Evolutionary conservation across 148 eudicot species (phyloP).

Genomic region (Vaccinium myrtillus): DNA sequence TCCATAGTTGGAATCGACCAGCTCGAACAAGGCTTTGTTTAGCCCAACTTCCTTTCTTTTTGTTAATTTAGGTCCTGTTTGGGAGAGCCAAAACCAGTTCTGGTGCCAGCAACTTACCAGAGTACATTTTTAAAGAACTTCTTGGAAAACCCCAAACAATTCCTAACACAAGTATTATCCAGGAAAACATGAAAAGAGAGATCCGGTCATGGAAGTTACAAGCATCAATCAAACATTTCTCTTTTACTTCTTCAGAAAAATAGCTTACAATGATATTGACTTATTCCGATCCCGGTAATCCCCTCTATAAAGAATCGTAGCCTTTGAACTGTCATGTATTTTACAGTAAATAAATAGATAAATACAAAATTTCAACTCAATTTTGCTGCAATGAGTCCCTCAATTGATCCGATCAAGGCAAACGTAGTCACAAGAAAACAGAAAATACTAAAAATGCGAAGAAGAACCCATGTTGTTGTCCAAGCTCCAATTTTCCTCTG

Average conservation of each 20-base stretch:
- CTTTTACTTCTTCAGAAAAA: background rate
- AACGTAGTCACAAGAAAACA: slow-evolving; percentile 38
- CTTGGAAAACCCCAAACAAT: no score
- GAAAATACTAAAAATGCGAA: slow-evolving; percentile 29
- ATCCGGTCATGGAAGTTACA: background rate
- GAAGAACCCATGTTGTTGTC: slow-evolving; percentile 41
- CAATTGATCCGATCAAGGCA: slow-evolving; percentile 52
- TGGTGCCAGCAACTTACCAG: no score
- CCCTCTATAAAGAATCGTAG: background rate
- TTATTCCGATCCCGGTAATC: background rate
- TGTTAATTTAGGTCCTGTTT: no score
- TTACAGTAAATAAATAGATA: background rate
- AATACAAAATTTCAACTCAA: slow-evolving; percentile 22
- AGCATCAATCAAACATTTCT: background rate
- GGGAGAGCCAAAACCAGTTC: no score
- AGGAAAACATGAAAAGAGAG: background rate
- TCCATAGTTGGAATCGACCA: no score
- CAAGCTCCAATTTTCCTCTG: slow-evolving; percentile 43
- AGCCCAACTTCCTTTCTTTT: no score
- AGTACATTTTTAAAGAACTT: no score
- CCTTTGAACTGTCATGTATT: background rate
- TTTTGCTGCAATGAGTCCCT: slow-evolving; percentile 44
- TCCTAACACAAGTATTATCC: background rate
- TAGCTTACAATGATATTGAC: background rate
- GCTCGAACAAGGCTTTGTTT: no score